Conservation (phyloP, 495 filamentous ascomycete genomes). For the Penicillium mononematosum region DNA sequence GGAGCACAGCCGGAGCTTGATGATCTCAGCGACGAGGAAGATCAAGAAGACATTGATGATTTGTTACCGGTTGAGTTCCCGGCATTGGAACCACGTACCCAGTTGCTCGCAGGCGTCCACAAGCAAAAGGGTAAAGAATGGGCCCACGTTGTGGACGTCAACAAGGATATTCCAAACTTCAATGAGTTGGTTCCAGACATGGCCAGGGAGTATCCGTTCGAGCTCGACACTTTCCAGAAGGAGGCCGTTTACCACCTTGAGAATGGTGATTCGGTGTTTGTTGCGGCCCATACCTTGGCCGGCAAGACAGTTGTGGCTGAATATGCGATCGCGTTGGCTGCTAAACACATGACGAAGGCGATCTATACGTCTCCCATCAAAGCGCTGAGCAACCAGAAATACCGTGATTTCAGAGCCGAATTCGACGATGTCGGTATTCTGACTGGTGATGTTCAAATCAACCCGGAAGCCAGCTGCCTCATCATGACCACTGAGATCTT, state of each 20-base stretch:
- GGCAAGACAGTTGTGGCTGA: constrained; percentile 98
- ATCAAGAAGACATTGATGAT: constrained; percentile 82
- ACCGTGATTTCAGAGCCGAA: constrained; percentile 82
- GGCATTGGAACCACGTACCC: constrained; percentile 78
- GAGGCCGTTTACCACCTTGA: constrained; percentile 98
- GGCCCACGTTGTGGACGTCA: constrained; percentile 97
- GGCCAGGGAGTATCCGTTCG: constrained; percentile 94
- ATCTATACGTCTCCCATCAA: constrained; percentile 99
- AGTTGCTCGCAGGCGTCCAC: constrained; percentile 67
- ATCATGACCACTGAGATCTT: constrained; percentile 99
- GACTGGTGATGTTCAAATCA: constrained; percentile 97
- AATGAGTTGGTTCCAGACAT: constrained; percentile 89
- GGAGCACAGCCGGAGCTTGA: constrained; percentile 49
- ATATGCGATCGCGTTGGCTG: constrained; percentile 93
- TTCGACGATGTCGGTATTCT: constrained; percentile 97
- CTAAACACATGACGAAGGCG: constrained; percentile 97
- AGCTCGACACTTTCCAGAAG: constrained; percentile 97
- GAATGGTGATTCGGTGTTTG: constrained; percentile 94
- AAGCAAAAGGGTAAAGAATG: constrained; percentile 81
- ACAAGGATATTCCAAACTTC: constrained; percentile 88
- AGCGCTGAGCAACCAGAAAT: constrained; percentile 97
- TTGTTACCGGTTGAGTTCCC: constrained; percentile 93
- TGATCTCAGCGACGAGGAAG: constrained; percentile 50
- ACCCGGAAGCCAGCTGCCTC: constrained; percentile 93
- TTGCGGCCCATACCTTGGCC: constrained; percentile 97